Base-by-base conservation (phyloP, 2,329 filamentous ascomycete genomes). In the Aureobasidium leucospermi region DNA sequence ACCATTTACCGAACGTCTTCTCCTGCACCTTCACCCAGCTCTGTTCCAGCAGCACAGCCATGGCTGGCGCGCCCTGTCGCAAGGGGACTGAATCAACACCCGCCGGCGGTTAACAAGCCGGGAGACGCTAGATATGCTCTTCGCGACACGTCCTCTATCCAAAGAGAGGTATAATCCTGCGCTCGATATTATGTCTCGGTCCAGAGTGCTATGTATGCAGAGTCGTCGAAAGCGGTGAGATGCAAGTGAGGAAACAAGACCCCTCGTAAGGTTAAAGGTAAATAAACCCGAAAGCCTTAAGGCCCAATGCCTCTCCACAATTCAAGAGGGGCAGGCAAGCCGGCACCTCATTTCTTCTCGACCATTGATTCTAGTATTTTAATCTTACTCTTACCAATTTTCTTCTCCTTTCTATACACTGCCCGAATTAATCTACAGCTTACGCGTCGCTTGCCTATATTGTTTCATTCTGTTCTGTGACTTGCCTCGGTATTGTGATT, bases 1-100 rank as follows among this genome's bases (percentile, higher is more conserved):
- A 89, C 88, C 94, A 99, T 89, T 97, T 99, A 61, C 92, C 96
- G 76, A 99, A 99, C 31, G 94, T 99, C 83, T 97, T 99, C 75
- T 97, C 88, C 79, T 97, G 93, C 76, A 96, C 91, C 71, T 81
- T 83, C 68, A 85, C 78, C 82, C 83, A 85, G 75, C 82, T 80
- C 76, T 84, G 81, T 74, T 86, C 82, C 69, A 78, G 75, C 58
- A 63, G 75, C 59, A 63, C 62, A 57, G 62, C 60, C 62, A 63
- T 63, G 53, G 41, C 58, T 58, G 61, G 53, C 59, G 36, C 53
- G 63, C 52, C 52, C 52, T 56, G 52, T 56, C 16, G 29, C 11
- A 16, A 9, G 8, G 15, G 16, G 41, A n/a, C 39, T 34, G 11
- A 15, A 29, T 56, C 51, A 45, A 32, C 49, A 53, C 49, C 36